phyloP scores from a whole-genome alignment of 208 protist genomes.

The Crithidia fasciculata region DNA sequence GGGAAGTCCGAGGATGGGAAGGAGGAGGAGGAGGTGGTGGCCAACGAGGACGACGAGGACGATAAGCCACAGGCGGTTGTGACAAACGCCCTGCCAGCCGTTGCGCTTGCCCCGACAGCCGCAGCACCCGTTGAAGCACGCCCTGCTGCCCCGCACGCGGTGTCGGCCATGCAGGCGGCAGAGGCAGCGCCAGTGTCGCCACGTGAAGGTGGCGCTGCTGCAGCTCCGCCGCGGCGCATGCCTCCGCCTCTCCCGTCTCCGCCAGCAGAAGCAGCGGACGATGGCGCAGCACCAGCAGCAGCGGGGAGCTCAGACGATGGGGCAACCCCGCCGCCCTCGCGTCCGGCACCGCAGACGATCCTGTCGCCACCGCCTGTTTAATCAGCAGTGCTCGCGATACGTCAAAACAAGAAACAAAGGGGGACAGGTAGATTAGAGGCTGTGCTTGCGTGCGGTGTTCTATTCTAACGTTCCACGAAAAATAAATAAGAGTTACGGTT shows the following conservation, averaged over 20 bases:
- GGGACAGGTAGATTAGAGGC: too few species aligned
- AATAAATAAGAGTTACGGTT: too few species aligned
- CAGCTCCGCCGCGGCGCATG: constrained; percentile 21
- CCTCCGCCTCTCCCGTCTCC: constrained; percentile 29
- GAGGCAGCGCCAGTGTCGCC: constrained; percentile 6
- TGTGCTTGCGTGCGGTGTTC: too few species aligned
- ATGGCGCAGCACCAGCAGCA: too few species aligned
- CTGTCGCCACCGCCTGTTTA: constrained; percentile 37
- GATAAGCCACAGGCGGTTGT: constrained; percentile 8
- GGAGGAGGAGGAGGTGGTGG: neutral
- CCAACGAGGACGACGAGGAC: constrained; percentile 19
- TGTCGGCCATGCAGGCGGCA: constrained; percentile 12
- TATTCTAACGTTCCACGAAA: too few species aligned
- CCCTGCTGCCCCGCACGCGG: constrained; percentile 5
- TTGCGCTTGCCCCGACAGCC: constrained; percentile 1
- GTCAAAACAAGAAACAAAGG: too few species aligned
- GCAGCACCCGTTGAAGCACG: neutral
- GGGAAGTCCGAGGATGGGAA: neutral
- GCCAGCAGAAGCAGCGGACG: constrained; percentile 1
- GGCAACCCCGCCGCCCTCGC: constrained; percentile 26
- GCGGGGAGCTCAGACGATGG: neutral
- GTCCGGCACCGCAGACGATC: constrained; percentile 33
- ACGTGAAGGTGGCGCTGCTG: neutral
- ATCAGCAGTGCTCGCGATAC: neutral
- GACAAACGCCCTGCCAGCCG: neutral